These are phyloP conservation scores for Endothia cerciana DNA, from an alignment of 2,329 filamentous ascomycete species.

Conservation along the genomic window DNA sequence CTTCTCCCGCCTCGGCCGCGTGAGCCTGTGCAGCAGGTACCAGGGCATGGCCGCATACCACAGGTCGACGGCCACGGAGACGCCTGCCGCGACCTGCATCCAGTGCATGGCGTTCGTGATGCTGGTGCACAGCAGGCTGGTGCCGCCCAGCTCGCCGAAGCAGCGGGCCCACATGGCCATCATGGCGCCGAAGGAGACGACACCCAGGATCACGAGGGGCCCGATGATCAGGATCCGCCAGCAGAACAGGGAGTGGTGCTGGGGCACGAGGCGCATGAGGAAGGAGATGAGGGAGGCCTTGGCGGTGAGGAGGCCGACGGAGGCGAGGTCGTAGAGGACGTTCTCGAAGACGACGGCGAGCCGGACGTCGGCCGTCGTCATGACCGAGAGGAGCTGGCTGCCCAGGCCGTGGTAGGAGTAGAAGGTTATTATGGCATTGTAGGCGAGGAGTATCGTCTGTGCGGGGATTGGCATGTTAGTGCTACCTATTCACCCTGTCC, in stretches of 20 bases:
- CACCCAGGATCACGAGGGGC: conserved; percentile 26
- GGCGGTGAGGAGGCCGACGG: conserved; percentile 25
- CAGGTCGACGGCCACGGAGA: conserved; percentile 24
- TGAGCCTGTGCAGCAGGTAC: conserved; percentile 26
- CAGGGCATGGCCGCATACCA: conserved; percentile 29
- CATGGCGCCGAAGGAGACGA: conserved; percentile 30
- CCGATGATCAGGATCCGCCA: conserved; percentile 27
- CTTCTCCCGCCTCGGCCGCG: conserved; percentile 25
- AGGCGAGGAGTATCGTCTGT: conserved; percentile 27
- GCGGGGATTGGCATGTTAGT: not conserved
- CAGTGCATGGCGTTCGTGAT: conserved; percentile 23
- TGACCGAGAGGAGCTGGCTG: conserved; percentile 20
- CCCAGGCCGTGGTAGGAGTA: conserved; percentile 29
- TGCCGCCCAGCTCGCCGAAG: conserved; percentile 21
- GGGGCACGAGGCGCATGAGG: conserved; percentile 27
- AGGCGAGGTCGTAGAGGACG: conserved; percentile 27
- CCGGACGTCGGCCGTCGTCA: conserved; percentile 25
- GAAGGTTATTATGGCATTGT: conserved; percentile 29
- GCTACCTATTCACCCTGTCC: not conserved
- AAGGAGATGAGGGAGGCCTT: conserved; percentile 27
- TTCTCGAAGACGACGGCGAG: conserved; percentile 27
- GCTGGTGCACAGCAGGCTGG: conserved; percentile 18
- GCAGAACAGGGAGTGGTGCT: conserved; percentile 23
- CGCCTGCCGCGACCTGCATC: conserved; percentile 27
- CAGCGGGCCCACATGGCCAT: conserved; percentile 29